These are phyloP conservation scores for Fusarium avenaceum DNA, from an alignment of 2,329 filamentous ascomycete genomes.

Conservation along the genomic window DNA sequence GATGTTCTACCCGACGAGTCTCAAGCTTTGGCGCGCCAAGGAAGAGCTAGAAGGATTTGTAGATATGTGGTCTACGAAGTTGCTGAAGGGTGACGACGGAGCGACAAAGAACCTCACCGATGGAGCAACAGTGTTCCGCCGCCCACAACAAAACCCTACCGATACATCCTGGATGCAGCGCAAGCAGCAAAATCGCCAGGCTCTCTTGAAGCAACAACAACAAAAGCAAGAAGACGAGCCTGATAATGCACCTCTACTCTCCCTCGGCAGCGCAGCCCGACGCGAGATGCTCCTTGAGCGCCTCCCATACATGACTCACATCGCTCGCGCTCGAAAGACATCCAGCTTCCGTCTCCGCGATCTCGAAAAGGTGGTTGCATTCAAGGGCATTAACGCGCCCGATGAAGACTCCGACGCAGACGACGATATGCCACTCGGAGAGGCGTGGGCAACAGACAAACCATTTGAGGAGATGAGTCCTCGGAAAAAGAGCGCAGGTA, in stretches of 20 bases:
- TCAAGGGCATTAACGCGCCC: slow-evolving; percentile 68
- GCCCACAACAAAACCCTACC: slow-evolving; percentile 52
- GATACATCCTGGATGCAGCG: slow-evolving; percentile 55
- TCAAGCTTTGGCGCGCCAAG: slow-evolving; percentile 85
- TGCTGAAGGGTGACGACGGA: slow-evolving; percentile 68
- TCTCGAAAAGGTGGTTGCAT: slow-evolving; percentile 77
- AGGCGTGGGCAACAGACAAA: slow-evolving; percentile 73
- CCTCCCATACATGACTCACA: slow-evolving; percentile 84
- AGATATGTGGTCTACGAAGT: slow-evolving; percentile 74
- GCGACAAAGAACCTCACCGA: slow-evolving; percentile 58
- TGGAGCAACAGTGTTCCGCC: slow-evolving; percentile 64
- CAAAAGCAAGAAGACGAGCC: slow-evolving; percentile 40
- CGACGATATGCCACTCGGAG: slow-evolving; percentile 58
- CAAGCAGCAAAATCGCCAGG: slow-evolving; percentile 48
- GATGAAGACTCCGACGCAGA: slow-evolving; percentile 64
- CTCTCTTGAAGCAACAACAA: slow-evolving; percentile 26
- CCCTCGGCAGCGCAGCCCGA: slow-evolving; percentile 75
- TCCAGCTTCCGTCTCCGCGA: slow-evolving; percentile 63
- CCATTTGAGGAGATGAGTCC: slow-evolving; percentile 68
- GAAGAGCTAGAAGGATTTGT: slow-evolving; percentile 85
- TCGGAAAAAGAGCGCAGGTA: slow-evolving; percentile 60
- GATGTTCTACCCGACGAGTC: slow-evolving; percentile 91
- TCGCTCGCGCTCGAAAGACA: slow-evolving; percentile 63
- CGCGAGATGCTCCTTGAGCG: slow-evolving; percentile 85
- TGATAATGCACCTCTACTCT: slow-evolving; percentile 60